A percentile compares a stretch with the other conserved stretches of the same genome.
phyloP scores from a whole-genome alignment of 768 basidiomycete genomes.

The Suillus paluster region DNA sequence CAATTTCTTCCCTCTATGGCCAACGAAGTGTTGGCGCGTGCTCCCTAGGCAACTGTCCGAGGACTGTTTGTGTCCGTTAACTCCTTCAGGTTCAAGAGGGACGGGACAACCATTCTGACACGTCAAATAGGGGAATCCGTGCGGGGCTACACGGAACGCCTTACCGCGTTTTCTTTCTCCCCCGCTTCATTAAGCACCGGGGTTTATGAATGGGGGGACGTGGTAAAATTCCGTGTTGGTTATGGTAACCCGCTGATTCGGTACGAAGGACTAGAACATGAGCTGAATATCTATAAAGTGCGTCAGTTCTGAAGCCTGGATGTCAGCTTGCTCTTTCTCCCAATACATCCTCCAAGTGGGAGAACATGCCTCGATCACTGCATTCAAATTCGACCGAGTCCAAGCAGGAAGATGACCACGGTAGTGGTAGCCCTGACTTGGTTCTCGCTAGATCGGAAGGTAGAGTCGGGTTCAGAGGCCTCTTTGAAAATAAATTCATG shows the following conservation, averaged over 20 bases:
- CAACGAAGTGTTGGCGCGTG: neutral
- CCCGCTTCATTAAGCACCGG: too few relatives aligned
- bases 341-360: neutral
- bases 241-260: neutral
- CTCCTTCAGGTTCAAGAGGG: neutral
- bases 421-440: conserved; percentile 8
- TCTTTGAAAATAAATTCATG: conserved; percentile 34
- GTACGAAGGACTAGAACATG: neutral
- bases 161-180: neutral
- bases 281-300: neutral
- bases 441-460: conserved; percentile 24
- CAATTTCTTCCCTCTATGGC: neutral
- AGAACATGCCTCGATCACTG: neutral
- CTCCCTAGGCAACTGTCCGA: neutral
- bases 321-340: neutral
- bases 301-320: neutral
- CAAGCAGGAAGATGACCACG: neutral
- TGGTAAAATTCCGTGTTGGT: neutral
- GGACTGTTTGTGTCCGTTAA: neutral
- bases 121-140: neutral
- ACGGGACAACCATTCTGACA: neutral
- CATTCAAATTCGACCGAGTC: neutral
- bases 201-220: neutral
- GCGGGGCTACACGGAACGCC: neutral
- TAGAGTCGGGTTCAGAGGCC: conserved; percentile 26